Base-by-base conservation (phyloP, 345 rosid genomes). In the Limnanthes douglasii region DNA sequence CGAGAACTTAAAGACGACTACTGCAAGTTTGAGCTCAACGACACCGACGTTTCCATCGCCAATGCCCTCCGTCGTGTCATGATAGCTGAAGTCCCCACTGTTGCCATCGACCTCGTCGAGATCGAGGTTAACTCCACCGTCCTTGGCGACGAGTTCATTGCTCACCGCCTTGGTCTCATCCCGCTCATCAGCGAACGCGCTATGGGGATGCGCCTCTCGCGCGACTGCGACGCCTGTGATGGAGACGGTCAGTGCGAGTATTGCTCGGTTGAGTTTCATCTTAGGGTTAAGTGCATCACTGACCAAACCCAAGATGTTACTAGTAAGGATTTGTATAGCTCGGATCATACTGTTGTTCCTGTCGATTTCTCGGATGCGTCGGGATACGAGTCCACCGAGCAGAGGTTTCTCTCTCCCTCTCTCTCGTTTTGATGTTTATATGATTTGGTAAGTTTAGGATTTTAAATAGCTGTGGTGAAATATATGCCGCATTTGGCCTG, bases 231-330 rank as follows among this genome's bases (percentile, higher is more conserved):
- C 50, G 90, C 94, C 31, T 90, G 94, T 36, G 95, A 90, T 31
- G 95, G 95, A 0, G 98, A 88, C 25, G 95, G 93, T 11, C 94
- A 90, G 69, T 88, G 95, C 48, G 98, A 84, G 72, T 84, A 59
- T 48, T 84, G 95, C 70, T 84, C 95, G 17, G 95, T 83, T 17
- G 98, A 90, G 84, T 79, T 90, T 42, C 76, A 59, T 17, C 72
- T 88, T 11, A 52, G 78, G 0, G 76, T 93, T 30, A 85, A 78
- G 43, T 84, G 96, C 52, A 55, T 75, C 18, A 42, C 58, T 9
- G 99, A 85, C 52, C 88, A 85, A 45, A 90, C 99, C 41, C 73
- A 80, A 1, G 96, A 85, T 54, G 93, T 90, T 10, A 72, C 92
- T 31, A 85, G 99, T 41, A 69, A 70, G 62, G 96, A 90, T 39